Conservation (phyloP, 163 green algal species). For the Smithsoniella earleae region DNA sequence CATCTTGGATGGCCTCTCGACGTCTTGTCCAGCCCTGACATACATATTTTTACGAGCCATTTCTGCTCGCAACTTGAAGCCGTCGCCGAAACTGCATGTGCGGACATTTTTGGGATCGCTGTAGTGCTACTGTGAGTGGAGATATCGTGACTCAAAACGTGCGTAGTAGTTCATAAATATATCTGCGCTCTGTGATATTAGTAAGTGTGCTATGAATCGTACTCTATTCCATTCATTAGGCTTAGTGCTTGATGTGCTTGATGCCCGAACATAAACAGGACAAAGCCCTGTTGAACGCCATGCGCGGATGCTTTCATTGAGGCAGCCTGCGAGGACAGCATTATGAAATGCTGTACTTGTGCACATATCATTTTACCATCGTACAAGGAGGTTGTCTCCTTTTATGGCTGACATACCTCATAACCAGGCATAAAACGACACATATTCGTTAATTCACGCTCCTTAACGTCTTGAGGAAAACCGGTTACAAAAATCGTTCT, state of each 20-base stretch:
- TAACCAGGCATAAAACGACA: conserved; percentile 80
- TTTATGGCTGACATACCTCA: conserved; percentile 57
- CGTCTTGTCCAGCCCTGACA: conserved; percentile 35
- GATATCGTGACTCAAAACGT: too few relatives aligned
- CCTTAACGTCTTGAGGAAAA: conserved; percentile 78
- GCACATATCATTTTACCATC: not conserved
- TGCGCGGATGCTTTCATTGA: conserved; percentile 22
- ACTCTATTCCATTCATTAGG: conserved; percentile 18
- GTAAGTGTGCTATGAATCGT: too few relatives aligned
- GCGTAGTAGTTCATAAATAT: too few relatives aligned
- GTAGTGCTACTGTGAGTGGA: conserved; percentile 34
- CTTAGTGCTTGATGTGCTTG: not conserved
- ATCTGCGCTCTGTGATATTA: too few relatives aligned
- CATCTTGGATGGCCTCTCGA: conserved; percentile 20
- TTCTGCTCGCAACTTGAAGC: conserved; percentile 59
- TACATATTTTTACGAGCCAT: conserved; percentile 90
- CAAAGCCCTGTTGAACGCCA: conserved; percentile 13
- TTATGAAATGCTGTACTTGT: conserved; percentile 31
- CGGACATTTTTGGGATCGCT: conserved; percentile 41
- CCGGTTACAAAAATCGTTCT: conserved; percentile 81
- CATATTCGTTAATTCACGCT: conserved; percentile 86
- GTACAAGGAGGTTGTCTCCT: not conserved
- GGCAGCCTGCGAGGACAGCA: conserved; percentile 37
- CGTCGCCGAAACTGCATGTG: conserved; percentile 50
- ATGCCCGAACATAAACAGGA: conserved; percentile 9